Evolutionary conservation across 163 green algal genomes (phyloP).

Genomic region (Trebouxia gelatinosa): DNA sequence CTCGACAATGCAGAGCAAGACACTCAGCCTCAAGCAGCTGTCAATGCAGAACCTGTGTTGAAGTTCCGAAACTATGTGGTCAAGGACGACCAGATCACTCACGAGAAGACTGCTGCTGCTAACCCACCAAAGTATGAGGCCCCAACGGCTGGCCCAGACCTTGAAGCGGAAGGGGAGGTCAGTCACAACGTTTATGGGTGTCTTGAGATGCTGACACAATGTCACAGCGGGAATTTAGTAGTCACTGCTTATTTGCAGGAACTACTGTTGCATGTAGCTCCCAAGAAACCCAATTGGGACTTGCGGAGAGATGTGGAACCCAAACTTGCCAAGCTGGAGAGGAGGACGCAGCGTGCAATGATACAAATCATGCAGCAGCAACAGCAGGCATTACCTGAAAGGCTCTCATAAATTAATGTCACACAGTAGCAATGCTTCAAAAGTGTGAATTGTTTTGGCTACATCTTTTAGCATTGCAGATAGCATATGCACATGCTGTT

Average conservation of each 20-base stretch:
- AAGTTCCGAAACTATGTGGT: slow-evolving; percentile 86
- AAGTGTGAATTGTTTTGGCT: no score
- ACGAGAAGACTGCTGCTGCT: slow-evolving; percentile 21
- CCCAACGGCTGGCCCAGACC: background rate
- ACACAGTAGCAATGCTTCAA: no score
- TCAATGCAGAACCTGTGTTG: slow-evolving; percentile 56
- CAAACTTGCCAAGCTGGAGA: slow-evolving; percentile 79
- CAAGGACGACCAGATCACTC: slow-evolving; percentile 46
- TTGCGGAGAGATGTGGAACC: slow-evolving; percentile 80
- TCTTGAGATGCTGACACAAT: background rate
- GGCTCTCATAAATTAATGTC: no score
- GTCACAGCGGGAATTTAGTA: background rate
- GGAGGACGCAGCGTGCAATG: slow-evolving; percentile 78
- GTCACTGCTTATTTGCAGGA: slow-evolving; percentile 50
- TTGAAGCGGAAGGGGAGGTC: slow-evolving; percentile 10
- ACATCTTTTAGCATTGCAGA: no score
- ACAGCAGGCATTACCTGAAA: no score
- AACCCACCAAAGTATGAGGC: slow-evolving; percentile 13
- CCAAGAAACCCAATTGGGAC: slow-evolving; percentile 91
- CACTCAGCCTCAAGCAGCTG: background rate
- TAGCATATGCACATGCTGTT: no score
- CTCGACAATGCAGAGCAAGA: background rate
- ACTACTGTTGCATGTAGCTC: slow-evolving; percentile 73
- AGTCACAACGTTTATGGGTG: no score
- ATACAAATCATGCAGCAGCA: slow-evolving; percentile 76